Conservation (phyloP, 2,329 filamentous ascomycete species). For the Exophiala sp. region DNA sequence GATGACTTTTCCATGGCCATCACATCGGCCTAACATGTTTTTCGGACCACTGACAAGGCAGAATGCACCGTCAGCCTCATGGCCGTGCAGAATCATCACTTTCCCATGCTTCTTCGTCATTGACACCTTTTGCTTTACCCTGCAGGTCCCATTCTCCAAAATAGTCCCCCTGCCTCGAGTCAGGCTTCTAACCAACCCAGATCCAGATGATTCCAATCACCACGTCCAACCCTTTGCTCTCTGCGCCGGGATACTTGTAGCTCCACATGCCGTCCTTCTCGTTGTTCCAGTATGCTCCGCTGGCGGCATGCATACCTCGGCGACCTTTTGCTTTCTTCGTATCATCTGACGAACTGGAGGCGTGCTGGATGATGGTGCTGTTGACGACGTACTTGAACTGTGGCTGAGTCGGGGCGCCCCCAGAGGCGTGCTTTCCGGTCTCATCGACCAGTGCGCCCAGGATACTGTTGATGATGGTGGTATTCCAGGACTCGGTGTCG, state of each 20-base stretch:
- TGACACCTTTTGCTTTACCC: too few relatives aligned
- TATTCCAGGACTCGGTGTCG: conserved; percentile 85
- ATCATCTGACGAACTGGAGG: conserved; percentile 52
- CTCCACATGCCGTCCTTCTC: conserved; percentile 54
- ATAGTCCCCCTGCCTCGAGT: too few relatives aligned
- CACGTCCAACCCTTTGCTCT: conserved; percentile 47
- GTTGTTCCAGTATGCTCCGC: conserved; percentile 50
- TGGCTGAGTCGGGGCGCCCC: conserved; percentile 37
- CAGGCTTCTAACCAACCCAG: conserved; percentile 20
- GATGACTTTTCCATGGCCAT: too few relatives aligned
- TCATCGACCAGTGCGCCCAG: conserved; percentile 42
- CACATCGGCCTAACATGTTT: too few relatives aligned
- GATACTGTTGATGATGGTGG: conserved; percentile 74
- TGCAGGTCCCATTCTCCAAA: too few relatives aligned
- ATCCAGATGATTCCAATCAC: conserved; percentile 51
- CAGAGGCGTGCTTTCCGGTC: conserved; percentile 37
- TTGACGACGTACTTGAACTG: conserved; percentile 96
- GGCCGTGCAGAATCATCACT: too few relatives aligned
- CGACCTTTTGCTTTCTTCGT: conserved; percentile 63
- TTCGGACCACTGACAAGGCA: too few relatives aligned
- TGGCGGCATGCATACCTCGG: conserved; percentile 62
- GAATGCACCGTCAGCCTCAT: too few relatives aligned
- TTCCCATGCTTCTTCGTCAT: too few relatives aligned
- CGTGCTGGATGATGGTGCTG: conserved; percentile 95
- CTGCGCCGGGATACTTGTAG: conserved; percentile 47